Percentiles rank a stretch among this genome's conserved stretches.
These are phyloP conservation scores for Kentomonas sorsogonicus DNA, from an alignment of 208 protist genomes.

Conservation along the genomic window DNA sequence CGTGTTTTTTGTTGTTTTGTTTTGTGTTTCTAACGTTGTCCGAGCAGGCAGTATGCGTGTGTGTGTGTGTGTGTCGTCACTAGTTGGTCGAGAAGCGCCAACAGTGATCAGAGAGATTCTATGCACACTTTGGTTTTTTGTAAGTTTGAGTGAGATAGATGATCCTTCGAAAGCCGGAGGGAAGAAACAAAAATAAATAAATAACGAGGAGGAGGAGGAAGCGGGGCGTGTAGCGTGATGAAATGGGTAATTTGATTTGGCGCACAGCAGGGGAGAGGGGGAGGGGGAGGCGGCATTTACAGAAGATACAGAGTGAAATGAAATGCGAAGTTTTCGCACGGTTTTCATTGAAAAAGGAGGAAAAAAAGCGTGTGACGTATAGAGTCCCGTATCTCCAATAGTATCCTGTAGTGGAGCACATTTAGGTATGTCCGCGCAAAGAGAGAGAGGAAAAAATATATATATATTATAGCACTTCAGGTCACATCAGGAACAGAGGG, in stretches of 20 bases:
- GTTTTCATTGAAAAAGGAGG: too few relatives aligned
- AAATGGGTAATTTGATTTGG: background rate
- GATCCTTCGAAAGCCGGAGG: background rate
- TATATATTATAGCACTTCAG: background rate
- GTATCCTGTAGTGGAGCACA: too few relatives aligned
- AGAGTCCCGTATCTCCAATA: too few relatives aligned
- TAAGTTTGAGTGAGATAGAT: background rate
- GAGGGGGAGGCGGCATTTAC: too few relatives aligned
- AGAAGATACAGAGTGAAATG: too few relatives aligned
- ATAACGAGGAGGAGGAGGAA: background rate
- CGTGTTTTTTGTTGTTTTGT: too few relatives aligned
- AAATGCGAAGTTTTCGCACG: too few relatives aligned
- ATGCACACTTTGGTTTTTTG: background rate
- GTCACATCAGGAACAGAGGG: background rate
- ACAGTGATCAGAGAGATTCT: background rate
- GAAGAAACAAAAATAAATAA: constrained; percentile 11
- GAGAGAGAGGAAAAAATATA: too few relatives aligned
- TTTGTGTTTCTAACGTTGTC: too few relatives aligned
- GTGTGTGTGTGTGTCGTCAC: background rate
- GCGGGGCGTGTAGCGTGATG: background rate
- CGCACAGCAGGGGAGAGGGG: too few relatives aligned
- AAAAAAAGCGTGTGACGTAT: too few relatives aligned
- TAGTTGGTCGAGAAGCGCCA: background rate
- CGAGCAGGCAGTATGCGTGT: background rate
- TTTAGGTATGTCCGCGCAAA: too few relatives aligned